A percentile compares a stretch with the other conserved stretches of the same genome.
Evolutionary conservation across 2,329 filamentous ascomycete genomes (phyloP).

Genomic region (Colletotrichum graminicola): DNA sequence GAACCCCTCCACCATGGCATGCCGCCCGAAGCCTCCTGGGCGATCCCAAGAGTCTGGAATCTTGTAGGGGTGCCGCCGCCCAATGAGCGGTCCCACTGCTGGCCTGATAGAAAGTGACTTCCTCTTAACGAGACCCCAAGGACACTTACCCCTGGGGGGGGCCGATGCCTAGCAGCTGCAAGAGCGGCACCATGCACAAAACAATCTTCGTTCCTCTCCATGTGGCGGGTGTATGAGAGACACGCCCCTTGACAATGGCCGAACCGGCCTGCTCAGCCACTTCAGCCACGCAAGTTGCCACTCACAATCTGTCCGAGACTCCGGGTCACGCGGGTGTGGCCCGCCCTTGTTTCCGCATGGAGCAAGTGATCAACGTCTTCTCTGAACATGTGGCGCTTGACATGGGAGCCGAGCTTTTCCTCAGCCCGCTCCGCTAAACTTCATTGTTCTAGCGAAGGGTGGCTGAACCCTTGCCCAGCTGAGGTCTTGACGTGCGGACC

Average conservation of each 20-base stretch:
- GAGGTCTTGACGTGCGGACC: slow-evolving; percentile 17
- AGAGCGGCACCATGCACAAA: slow-evolving; percentile 16
- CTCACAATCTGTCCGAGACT: not conserved
- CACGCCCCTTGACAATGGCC: slow-evolving; percentile 1
- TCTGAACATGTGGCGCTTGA: slow-evolving; percentile 12
- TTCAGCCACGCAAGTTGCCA: slow-evolving; percentile 23
- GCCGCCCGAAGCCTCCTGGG: slow-evolving; percentile 31
- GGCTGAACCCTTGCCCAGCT: slow-evolving; percentile 33
- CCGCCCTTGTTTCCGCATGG: slow-evolving; percentile 4
- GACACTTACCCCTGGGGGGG: slow-evolving; percentile 13
- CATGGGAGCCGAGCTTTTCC: slow-evolving; percentile 16
- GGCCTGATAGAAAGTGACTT: slow-evolving; percentile 44
- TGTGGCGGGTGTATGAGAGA: slow-evolving; percentile 37
- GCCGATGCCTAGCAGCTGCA: slow-evolving; percentile 11
- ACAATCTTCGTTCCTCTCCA: not conserved
- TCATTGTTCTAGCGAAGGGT: slow-evolving; percentile 17
- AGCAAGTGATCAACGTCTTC: slow-evolving; percentile 29
- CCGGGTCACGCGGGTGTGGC: slow-evolving; percentile 20
- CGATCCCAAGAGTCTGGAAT: slow-evolving; percentile 42
- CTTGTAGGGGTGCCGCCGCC: slow-evolving; percentile 19
- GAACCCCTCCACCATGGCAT: slow-evolving; percentile 27
- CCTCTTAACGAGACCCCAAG: slow-evolving; percentile 32
- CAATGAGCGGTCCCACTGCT: slow-evolving; percentile 29
- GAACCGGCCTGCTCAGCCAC: slow-evolving; percentile 29
- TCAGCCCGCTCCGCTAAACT: slow-evolving; percentile 15